Evolutionary conservation across 106 monocot species (phyloP), one percentile per base, ranked within the genome.

Genomic region (Alisma plantagoaquatica): DNA sequence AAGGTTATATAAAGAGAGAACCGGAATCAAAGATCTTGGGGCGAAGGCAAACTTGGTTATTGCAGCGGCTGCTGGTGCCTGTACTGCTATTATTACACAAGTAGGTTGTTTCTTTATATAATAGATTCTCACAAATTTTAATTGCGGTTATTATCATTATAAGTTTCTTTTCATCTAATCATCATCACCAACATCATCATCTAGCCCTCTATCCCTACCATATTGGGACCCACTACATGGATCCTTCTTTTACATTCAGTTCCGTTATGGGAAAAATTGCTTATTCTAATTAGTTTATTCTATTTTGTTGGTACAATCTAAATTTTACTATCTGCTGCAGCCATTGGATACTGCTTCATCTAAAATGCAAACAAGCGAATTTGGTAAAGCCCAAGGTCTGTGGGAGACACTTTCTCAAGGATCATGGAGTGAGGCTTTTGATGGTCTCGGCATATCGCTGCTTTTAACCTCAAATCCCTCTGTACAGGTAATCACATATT

Each of bases 291-390:
- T n/a, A n/a, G n/a, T n/a, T n/a, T n/a, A n/a, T n/a, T n/a, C n/a
- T n/a, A n/a, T n/a, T n/a, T n/a, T n/a, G n/a, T n/a, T n/a, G n/a
- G n/a, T n/a, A n/a, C n/a, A n/a, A n/a, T n/a, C n/a, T n/a, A n/a
- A n/a, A n/a, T n/a, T n/a, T n/a, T n/a, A n/a, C n/a, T n/a, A n/a
- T 31, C 49, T 61, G 41, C 17, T 73, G 21, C 51, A 96, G 96
- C 96, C 96, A 61, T 61, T 96, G 62, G 96, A 96, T 76, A 96
- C 77, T 31, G 89, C 89, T 54, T 78, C 96, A 43, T 96, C 96
- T 31, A 88, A 73, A 71, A 96, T 96, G 96, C 96, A 96, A 79
- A 89, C 96, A 54, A 85, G 96, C 74, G 89, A 73, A 35, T 96
- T 89, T 79, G 96, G 89, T 33, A 82, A 89, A 59, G 78, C 89